Conservation (phyloP, 1,139 yeast genomes). For the Diutina mesorugosa region DNA sequence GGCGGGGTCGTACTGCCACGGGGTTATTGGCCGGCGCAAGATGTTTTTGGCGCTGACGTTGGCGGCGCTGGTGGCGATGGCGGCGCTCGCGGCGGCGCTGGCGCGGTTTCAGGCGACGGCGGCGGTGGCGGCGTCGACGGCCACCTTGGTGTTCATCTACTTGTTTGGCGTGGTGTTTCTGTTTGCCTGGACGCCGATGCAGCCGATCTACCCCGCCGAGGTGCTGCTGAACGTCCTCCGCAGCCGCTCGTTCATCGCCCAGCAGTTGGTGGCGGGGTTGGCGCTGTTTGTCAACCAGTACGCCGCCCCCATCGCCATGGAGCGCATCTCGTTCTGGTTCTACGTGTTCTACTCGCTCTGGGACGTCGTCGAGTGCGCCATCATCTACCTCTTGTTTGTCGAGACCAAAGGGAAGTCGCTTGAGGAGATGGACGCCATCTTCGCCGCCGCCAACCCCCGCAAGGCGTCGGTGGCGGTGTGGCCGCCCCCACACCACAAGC, state of each 20-base stretch:
- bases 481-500: neutral
- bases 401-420: neutral
- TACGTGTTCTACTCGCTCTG: conserved; percentile 11
- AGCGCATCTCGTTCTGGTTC: conserved; percentile 11
- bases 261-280: conserved; percentile 8
- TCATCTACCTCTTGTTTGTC: conserved; percentile 1
- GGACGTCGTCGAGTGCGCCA: conserved; percentile 9
- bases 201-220: conserved; percentile 12
- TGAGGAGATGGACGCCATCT: neutral
- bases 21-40: neutral
- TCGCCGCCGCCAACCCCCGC: neutral
- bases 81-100: neutral
- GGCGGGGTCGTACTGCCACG: neutral
- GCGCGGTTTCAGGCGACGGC: conserved; percentile 3
- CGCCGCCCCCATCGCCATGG: conserved; percentile 13
- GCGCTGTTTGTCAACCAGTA: conserved; percentile 11
- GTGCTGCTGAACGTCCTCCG: conserved; percentile 10
- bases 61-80: neutral
- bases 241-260: conserved; percentile 9
- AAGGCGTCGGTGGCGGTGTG: neutral
- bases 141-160: conserved; percentile 10
- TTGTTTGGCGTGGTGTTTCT: conserved; percentile 5
- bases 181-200: conserved; percentile 4
- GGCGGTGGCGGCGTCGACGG: conserved; percentile 8
- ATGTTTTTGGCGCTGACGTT: neutral